Evolutionary conservation across 305 asterid species (phyloP), one percentile per base, ranked within the genome.

Genomic region (Fraxinus latifolia): DNA sequence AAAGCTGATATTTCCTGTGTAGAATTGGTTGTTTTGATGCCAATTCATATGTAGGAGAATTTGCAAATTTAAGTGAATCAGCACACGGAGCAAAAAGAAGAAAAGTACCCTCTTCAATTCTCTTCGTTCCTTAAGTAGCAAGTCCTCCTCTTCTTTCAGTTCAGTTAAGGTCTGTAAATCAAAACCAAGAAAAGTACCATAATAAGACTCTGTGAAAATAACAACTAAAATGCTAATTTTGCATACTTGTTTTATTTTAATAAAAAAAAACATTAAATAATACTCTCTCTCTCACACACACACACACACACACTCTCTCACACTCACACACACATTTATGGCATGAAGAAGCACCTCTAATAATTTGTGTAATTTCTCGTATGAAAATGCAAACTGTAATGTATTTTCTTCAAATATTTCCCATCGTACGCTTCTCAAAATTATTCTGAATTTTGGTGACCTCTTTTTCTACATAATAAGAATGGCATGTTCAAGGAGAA

Each of bases 121-220:
- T 85, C 87, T 89, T 87, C 97, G 87, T 91, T 94, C 98, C 84
- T 84, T 90, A 58, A 87, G 67, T 81, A 93, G 88, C 47, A 85
- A 44, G 53, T 44, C 84, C 81, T 93, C 99, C 82, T 91, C 95
- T 37, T 84, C 89, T 86, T 85, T 94, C 80, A 96, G 97, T 81
- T 96, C 94, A 19, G 91, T 83, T 80, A 93, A 79, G 14, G 94
- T 92, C 99, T 96, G 93, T 50, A 77, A 72, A 76, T 5, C 44
- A 84, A 50, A 50, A 50, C 60, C 60, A 15, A 4, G 14, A 23
- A 29, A 74, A 23, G 32, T 68, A 31, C 74, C 65, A 76, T 58
- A 42, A 75, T 25, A 55, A 36, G 15, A 5, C 14, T 75, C 25
- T 14, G 68, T 58, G 65, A 36, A 81, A 77, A 73, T 53, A 55